Conservation (phyloP, 208 protist genomes). For the Leishmania turanica region DNA sequence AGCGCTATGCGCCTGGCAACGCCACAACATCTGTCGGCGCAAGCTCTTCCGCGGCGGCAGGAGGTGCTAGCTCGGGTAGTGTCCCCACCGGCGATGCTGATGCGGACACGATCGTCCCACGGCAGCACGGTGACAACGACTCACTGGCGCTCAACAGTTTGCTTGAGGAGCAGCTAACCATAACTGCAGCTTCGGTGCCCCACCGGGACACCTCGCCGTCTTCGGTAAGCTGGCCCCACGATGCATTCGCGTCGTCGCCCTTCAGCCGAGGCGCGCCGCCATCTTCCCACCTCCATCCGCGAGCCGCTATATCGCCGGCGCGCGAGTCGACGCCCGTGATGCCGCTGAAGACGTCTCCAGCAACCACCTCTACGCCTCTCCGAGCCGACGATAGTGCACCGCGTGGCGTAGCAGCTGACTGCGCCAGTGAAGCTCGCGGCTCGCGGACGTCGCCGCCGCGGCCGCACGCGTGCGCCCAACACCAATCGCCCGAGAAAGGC, state of each 20-base stretch:
- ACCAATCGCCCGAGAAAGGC: not conserved
- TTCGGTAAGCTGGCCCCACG: conserved; percentile 3
- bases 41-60: not conserved
- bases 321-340: not conserved
- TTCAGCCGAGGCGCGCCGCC: not conserved
- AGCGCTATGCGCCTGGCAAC: not conserved
- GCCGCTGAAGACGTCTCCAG: not conserved
- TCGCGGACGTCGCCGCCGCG: conserved; percentile 13
- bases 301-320: not conserved
- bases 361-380: not conserved
- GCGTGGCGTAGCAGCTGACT: not conserved
- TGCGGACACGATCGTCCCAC: conserved; percentile 5
- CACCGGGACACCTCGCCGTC: not conserved
- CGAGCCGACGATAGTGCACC: not conserved
- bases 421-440: not conserved
- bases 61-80: not conserved
- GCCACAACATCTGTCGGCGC: not conserved
- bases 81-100: not conserved
- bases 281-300: not conserved
- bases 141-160: conserved; percentile 14
- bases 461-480: not conserved
- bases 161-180: conserved; percentile 1
- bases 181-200: not conserved
- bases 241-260: not conserved
- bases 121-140: conserved; percentile 14